Percentiles rank a stretch among this genome's conserved stretches.
phyloP scores from a whole-genome alignment of 129 eudicot genomes.

The Saposhnikovia divaricata region DNA sequence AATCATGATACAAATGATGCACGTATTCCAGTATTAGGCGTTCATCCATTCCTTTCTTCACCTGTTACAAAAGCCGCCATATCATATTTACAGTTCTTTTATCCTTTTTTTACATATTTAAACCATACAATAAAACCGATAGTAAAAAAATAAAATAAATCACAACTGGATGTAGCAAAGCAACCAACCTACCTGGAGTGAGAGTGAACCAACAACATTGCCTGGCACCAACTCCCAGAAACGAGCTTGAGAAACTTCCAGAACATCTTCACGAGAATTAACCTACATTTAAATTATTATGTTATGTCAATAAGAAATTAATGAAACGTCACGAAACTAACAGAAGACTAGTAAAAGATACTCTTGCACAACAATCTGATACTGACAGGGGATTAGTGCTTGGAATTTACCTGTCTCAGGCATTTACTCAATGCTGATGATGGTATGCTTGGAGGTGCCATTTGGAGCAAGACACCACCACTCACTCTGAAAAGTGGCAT shows the following conservation, averaged over 20 bases:
- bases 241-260: conserved; percentile 71
- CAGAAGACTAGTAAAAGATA: background rate
- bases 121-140: too few species aligned
- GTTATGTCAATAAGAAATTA: background rate
- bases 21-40: conserved; percentile 49
- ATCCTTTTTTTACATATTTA: background rate
- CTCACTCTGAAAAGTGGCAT: conserved; percentile 86
- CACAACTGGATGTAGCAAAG: background rate
- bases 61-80: conserved; percentile 28
- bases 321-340: background rate
- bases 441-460: conserved; percentile 70
- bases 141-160: background rate
- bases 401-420: conserved; percentile 65
- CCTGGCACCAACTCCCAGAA: conserved; percentile 97
- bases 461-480: conserved; percentile 83
- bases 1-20: conserved; percentile 78
- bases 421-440: conserved; percentile 83
- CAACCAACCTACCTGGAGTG: conserved; percentile 45
- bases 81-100: background rate
- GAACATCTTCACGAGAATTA: conserved; percentile 63
- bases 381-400: background rate
- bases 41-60: conserved; percentile 67
- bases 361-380: background rate
- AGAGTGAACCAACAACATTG: conserved; percentile 80
- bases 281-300: conserved; percentile 32